Base-by-base conservation (phyloP, 768 basidiomycete genomes). In the Inosperma sp. region DNA sequence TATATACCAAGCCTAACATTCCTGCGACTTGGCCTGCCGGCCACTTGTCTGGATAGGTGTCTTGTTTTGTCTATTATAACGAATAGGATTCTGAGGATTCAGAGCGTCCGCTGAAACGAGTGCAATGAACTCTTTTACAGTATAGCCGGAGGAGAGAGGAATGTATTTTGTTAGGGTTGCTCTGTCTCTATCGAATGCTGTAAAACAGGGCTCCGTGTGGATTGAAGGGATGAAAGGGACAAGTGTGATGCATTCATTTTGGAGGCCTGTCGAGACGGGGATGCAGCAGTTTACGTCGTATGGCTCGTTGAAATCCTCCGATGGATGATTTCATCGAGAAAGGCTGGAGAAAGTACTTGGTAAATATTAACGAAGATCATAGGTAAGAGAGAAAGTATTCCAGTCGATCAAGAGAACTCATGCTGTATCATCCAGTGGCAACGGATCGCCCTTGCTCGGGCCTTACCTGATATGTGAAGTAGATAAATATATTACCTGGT, bases 51-150 rank as follows among this genome's bases (percentile, higher is more conserved):
- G 10, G 36, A 21, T 25, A 19, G 8, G 13, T 27, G 25, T 27
- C 68, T 68, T 0, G 72, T 71, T 49, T 74, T 75, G 58, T 81
- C 78, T 57, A 79, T 71, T 49, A 81, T 71, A 41, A 69, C 72
- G 54, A 76, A 80, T 8, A 76, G 49, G 7, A 71, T 43, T 54
- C 53, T 33, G 40, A 40, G 1, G 67, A 59, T 39, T 72, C 60
- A 0, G 56, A 40, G 3, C 56, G 39, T 5, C 55, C 59, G n/a
- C n/a, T n/a, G 36, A 75, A 59, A 22, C 51, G 51, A 1, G 17
- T 2, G 56, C 50, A 13, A 68, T 52, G 49, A 76, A 66, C 0
- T 56, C 56, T 2, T 67, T 48, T 21, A 67, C 52, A 7, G 65
- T 65, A 0, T 56, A 26, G 39, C 49, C 49, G 45, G 68, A 70